Evolutionary conservation across 352 stramenopile species (phyloP).

Genomic region (Globisporangium heterothallicum): DNA sequence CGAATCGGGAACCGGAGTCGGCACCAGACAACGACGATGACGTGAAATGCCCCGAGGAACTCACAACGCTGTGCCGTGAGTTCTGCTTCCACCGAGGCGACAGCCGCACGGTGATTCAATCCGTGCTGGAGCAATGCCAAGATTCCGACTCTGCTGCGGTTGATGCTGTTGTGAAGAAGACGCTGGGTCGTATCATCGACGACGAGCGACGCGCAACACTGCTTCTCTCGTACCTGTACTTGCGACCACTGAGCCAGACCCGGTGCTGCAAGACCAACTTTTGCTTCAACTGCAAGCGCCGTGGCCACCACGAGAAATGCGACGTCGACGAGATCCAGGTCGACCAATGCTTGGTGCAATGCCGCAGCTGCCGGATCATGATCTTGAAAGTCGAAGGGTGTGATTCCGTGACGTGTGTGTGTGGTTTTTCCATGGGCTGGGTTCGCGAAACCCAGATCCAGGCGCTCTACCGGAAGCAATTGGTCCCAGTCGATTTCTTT

Average conservation of each 20-base stretch:
- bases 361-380: conserved; percentile 35
- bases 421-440: conserved; percentile 36
- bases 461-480: neutral
- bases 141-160: neutral
- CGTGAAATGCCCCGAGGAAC: neutral
- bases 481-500: neutral
- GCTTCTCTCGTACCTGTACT: conserved; percentile 26
- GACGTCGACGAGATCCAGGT: conserved; percentile 14
- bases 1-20: neutral
- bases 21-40: neutral
- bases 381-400: conserved; percentile 48
- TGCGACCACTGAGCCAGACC: conserved; percentile 24
- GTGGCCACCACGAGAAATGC: conserved; percentile 13
- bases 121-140: neutral
- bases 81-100: conserved; percentile 9
- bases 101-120: conserved; percentile 5
- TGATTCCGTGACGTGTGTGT: conserved; percentile 32
- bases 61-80: conserved; percentile 1
- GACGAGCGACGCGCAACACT: conserved; percentile 39
- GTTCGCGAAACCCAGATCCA: neutral
- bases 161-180: conserved; percentile 9
- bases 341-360: conserved; percentile 28
- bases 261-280: conserved; percentile 24
- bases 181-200: conserved; percentile 24
- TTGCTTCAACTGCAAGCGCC: conserved; percentile 56